Conservation (phyloP, 306 rosid species). For the Sphenostylis stenocarpa region DNA sequence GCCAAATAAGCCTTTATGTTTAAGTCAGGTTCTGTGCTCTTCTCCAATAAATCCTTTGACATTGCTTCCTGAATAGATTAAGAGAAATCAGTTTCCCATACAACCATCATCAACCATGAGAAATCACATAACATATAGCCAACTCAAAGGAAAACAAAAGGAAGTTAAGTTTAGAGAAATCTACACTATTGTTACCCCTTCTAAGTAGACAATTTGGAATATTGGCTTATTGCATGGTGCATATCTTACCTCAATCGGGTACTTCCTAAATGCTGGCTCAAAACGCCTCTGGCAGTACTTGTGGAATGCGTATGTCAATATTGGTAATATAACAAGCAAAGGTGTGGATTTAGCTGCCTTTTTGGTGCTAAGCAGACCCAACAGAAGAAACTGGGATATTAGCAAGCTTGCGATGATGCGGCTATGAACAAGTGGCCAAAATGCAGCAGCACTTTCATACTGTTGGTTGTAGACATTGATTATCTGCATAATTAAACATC, state of each 20-base stretch:
- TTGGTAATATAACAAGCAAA: constrained; percentile 70
- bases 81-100: constrained; percentile 16
- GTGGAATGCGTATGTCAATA: constrained; percentile 82
- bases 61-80: constrained; percentile 74
- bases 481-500: constrained; percentile 54
- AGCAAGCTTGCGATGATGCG: constrained; percentile 91
- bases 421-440: constrained; percentile 96
- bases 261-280: constrained; percentile 89
- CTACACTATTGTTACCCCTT: not conserved
- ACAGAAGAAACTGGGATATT: constrained; percentile 83
- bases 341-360: constrained; percentile 95
- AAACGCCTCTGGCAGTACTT: constrained; percentile 80
- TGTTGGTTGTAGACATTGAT: constrained; percentile 92
- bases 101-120: not conserved
- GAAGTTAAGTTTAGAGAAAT: not conserved
- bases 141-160: constrained; percentile 10
- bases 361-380: constrained; percentile 96
- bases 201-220: not conserved
- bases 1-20: constrained; percentile 76
- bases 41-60: constrained; percentile 72
- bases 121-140: not conserved
- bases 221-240: constrained; percentile 20
- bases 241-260: constrained; percentile 81
- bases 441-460: constrained; percentile 95
- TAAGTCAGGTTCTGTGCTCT: constrained; percentile 63